These are phyloP conservation scores for Ophioceras dolichostomum DNA, from an alignment of 2,329 filamentous ascomycete species.

Conservation along the genomic window DNA sequence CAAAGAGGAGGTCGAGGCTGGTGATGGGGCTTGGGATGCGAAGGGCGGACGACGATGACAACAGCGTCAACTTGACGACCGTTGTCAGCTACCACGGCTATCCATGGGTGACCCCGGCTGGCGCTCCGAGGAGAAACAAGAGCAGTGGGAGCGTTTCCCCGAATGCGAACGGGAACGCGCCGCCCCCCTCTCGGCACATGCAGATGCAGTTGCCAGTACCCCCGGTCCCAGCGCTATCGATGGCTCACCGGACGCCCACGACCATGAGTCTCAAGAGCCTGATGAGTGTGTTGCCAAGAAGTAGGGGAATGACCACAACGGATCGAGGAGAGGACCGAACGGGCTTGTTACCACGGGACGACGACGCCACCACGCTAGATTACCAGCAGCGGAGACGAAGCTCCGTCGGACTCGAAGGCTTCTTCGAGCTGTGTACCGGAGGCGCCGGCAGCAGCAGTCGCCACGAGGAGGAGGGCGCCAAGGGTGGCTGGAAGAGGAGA, in stretches of 20 bases:
- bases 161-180: conserved; percentile 7
- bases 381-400: conserved; percentile 8
- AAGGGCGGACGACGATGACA: conserved; percentile 2
- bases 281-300: conserved; percentile 12
- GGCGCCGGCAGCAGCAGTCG: neutral
- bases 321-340: conserved; percentile 7
- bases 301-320: conserved; percentile 7
- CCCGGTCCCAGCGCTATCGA: conserved; percentile 5
- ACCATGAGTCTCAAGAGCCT: conserved; percentile 16
- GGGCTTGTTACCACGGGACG: conserved; percentile 5
- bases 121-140: conserved; percentile 10
- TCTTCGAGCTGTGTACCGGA: too few relatives aligned
- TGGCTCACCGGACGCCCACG: conserved; percentile 14
- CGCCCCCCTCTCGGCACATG: too few relatives aligned
- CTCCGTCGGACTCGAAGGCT: conserved; percentile 12
- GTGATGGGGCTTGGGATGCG: neutral
- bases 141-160: conserved; percentile 8
- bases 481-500: too few relatives aligned
- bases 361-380: too few relatives aligned
- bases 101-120: conserved; percentile 16
- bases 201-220: conserved; percentile 8
- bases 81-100: conserved; percentile 18
- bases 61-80: conserved; percentile 15
- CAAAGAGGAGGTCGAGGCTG: conserved; percentile 5
- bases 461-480: neutral